Conservation (phyloP, 2,329 filamentous ascomycete species). For the Alternaria sp. region DNA sequence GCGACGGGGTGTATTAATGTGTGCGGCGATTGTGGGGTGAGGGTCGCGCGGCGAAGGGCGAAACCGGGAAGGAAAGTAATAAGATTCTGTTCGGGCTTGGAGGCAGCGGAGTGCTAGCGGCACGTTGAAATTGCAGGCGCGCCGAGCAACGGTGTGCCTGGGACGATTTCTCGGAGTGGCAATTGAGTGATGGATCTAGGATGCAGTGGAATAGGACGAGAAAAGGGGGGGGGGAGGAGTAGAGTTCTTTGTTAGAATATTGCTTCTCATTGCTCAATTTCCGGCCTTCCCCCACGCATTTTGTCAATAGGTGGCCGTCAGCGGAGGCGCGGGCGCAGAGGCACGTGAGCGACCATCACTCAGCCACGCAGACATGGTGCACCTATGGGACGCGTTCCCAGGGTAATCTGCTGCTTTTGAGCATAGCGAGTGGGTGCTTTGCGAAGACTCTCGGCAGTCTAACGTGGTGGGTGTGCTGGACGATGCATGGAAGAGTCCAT, state of each 20-base stretch:
- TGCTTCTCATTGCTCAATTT: conserved; percentile 4
- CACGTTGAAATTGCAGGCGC: conserved; percentile 21
- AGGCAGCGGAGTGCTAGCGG: conserved; percentile 29
- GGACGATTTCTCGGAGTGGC: conserved; percentile 10
- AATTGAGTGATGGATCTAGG: conserved; percentile 8
- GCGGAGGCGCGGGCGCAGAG: conserved; percentile 13
- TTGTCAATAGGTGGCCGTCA: conserved; percentile 20
- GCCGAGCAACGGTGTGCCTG: conserved; percentile 15
- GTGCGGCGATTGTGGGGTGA: conserved; percentile 40
- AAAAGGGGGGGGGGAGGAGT: neutral
- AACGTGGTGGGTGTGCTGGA: conserved; percentile 5
- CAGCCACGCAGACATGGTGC: conserved; percentile 1
- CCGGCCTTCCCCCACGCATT: conserved; percentile 18
- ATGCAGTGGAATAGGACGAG: neutral
- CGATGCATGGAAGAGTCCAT: neutral
- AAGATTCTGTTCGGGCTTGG: conserved; percentile 26
- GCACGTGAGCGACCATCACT: conserved; percentile 16
- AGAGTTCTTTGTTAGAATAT: conserved; percentile 11
- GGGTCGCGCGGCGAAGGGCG: conserved; percentile 39
- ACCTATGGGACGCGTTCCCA: conserved; percentile 27
- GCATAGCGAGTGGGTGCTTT: conserved; percentile 24
- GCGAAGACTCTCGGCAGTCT: conserved; percentile 11
- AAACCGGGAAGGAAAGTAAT: conserved; percentile 31
- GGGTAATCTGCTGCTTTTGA: conserved; percentile 25
- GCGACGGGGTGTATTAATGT: conserved; percentile 40